These are phyloP conservation scores for Phanerodontia chrysosporium DNA, from an alignment of 768 basidiomycete genomes.

Conservation along the genomic window DNA sequence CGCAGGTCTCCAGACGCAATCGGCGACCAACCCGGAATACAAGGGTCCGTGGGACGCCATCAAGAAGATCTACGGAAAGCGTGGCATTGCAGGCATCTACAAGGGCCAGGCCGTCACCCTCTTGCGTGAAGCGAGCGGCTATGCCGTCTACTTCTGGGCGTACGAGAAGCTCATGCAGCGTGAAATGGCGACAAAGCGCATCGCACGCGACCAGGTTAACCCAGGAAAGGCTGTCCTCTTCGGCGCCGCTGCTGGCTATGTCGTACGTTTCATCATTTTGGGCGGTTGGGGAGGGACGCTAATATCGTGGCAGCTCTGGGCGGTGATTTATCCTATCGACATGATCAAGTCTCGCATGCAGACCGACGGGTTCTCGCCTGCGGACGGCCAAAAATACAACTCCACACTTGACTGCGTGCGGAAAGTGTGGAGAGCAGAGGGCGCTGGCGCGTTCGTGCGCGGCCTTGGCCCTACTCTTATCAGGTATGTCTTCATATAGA, in stretches of 20 bases:
- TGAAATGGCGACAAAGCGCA: constrained; percentile 72
- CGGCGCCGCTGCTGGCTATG: constrained; percentile 91
- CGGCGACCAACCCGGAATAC: constrained; percentile 70
- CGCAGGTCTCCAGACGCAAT: constrained; percentile 88
- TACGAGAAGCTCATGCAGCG: constrained; percentile 91
- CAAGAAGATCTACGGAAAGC: constrained; percentile 68
- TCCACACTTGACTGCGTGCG: constrained; percentile 81
- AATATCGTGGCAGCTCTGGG: constrained; percentile 61
- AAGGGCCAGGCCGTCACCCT: constrained; percentile 92
- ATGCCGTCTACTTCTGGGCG: constrained; percentile 84
- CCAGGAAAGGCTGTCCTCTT: constrained; percentile 78
- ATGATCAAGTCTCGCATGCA: constrained; percentile 97
- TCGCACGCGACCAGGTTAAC: constrained; percentile 70
- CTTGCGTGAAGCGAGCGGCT: constrained; percentile 75
- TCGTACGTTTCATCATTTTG: no score
- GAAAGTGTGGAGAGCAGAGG: constrained; percentile 81
- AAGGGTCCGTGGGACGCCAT: constrained; percentile 85
- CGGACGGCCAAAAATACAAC: constrained; percentile 77
- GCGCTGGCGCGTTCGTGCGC: constrained; percentile 80
- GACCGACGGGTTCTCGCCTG: constrained; percentile 79
- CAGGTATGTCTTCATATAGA: constrained; percentile 46
- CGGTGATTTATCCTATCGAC: constrained; percentile 92
- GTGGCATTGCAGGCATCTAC: constrained; percentile 84
- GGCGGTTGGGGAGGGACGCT: no score
- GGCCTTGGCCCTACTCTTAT: constrained; percentile 92